Conservation (phyloP, 2,329 filamentous ascomycete genomes). For the Fusarium dimerum region DNA sequence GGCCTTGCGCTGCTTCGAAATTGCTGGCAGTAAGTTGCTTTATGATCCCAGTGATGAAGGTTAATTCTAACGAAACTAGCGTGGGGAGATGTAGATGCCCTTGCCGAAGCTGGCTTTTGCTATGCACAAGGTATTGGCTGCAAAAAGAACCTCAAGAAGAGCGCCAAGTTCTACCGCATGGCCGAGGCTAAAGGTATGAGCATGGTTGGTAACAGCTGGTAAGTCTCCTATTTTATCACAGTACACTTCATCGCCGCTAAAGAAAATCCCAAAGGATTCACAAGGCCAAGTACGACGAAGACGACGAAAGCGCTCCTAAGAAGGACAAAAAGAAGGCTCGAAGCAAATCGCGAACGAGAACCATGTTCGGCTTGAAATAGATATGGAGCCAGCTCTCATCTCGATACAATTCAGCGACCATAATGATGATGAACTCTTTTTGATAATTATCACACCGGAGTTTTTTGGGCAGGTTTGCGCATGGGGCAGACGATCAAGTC, state of each 20-base stretch:
- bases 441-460: constrained; percentile 36
- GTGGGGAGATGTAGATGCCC: constrained; percentile 93
- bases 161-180: constrained; percentile 84
- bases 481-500: constrained; percentile 20
- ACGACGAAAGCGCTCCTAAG: constrained; percentile 47
- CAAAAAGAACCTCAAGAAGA: constrained; percentile 95
- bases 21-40: constrained; percentile 71
- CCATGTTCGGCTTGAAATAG: constrained; percentile 63
- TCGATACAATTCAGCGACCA: constrained; percentile 17
- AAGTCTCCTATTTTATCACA: constrained; percentile 42
- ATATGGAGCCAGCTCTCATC: constrained; percentile 7
- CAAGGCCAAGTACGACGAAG: constrained; percentile 88
- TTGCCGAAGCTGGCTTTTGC: constrained; percentile 94
- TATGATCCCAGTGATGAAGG: background rate
- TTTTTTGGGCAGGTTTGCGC: constrained; percentile 34
- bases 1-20: constrained; percentile 91
- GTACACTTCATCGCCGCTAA: constrained; percentile 1
- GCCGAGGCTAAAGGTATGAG: constrained; percentile 93
- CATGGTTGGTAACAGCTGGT: constrained; percentile 99
- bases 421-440: constrained; percentile 35
- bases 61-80: constrained; percentile 44
- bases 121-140: constrained; percentile 92
- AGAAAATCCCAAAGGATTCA: constrained; percentile 70
- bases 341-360: constrained; percentile 75
- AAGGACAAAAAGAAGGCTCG: constrained; percentile 64